Evolutionary conservation across 169 alveolate species (phyloP).

Genomic region (Cryptosporidium sp.): DNA sequence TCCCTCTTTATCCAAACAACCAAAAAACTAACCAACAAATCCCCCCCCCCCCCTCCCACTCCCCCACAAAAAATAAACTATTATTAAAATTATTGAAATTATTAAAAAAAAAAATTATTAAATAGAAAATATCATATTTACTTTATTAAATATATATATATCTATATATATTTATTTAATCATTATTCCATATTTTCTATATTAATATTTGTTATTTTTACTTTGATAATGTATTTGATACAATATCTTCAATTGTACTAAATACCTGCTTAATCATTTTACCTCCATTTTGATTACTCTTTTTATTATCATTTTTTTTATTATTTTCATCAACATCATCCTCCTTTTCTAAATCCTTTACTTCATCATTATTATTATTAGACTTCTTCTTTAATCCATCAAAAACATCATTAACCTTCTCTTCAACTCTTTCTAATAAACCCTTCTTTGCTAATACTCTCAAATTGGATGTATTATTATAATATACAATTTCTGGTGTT

Average conservation of each 20-base stretch:
- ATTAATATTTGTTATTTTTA: neutral
- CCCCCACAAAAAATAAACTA: neutral
- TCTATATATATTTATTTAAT: no score
- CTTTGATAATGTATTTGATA: constrained; percentile 14
- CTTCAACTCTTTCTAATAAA: constrained; percentile 31
- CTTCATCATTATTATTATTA: neutral
- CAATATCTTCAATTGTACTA: constrained; percentile 43
- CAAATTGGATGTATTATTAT: constrained; percentile 9
- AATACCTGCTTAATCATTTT: constrained; percentile 50
- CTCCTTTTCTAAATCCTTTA: neutral
- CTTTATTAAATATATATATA: no score
- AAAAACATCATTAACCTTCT: constrained; percentile 28
- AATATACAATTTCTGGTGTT: neutral
- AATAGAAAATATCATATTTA: no score
- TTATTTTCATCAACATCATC: neutral
- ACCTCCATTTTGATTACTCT: neutral
- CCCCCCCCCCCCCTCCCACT: neutral
- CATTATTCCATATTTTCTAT: neutral
- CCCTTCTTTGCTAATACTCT: constrained; percentile 48
- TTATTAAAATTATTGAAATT: no score
- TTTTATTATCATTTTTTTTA: neutral
- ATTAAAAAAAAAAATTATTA: no score
- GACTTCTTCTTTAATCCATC: constrained; percentile 24
- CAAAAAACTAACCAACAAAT: no score
- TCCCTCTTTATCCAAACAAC: neutral